Conservation (phyloP, 2,329 filamentous ascomycete genomes). For the Fusarium protoensiforme region DNA sequence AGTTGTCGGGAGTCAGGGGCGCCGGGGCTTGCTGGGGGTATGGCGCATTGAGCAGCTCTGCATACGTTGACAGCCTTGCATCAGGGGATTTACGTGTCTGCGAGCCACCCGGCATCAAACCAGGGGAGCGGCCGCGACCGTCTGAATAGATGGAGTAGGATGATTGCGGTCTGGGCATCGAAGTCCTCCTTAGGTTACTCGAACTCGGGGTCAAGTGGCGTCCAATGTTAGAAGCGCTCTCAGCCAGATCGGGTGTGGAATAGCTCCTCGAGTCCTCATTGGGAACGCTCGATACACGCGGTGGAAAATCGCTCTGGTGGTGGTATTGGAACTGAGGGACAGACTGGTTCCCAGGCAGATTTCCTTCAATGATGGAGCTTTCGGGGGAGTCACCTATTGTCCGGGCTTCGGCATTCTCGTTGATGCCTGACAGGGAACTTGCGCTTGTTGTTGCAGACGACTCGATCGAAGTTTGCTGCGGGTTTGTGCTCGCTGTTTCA, state of each 20-base stretch:
- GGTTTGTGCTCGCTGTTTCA: conserved; percentile 60
- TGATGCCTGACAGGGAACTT: conserved; percentile 64
- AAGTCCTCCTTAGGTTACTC: conserved; percentile 64
- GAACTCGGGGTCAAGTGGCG: conserved; percentile 72
- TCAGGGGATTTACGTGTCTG: conserved; percentile 68
- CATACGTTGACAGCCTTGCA: conserved; percentile 63
- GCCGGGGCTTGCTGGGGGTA: conserved; percentile 82
- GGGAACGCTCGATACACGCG: conserved; percentile 55
- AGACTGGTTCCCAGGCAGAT: conserved; percentile 53
- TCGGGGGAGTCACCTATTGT: conserved; percentile 59
- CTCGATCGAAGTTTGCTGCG: conserved; percentile 59
- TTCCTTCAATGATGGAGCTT: conserved; percentile 62
- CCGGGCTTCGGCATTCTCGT: conserved; percentile 59
- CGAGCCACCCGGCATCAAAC: conserved; percentile 56
- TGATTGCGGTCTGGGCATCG: conserved; percentile 77
- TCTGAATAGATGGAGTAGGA: conserved; percentile 82
- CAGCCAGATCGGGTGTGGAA: conserved; percentile 64
- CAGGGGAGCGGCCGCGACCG: conserved; percentile 71
- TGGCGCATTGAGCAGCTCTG: conserved; percentile 72
- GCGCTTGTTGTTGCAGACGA: conserved; percentile 67
- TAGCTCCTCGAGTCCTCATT: conserved; percentile 56
- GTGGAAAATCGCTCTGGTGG: conserved; percentile 63
- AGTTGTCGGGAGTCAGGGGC: conserved; percentile 81
- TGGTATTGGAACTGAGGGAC: conserved; percentile 73
- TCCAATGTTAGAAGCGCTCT: conserved; percentile 63